Evolutionary conservation across 1,284 basidiomycete species (phyloP), one percentile per base, ranked within the genome.

Genomic region (Boletellus deceptivus): DNA sequence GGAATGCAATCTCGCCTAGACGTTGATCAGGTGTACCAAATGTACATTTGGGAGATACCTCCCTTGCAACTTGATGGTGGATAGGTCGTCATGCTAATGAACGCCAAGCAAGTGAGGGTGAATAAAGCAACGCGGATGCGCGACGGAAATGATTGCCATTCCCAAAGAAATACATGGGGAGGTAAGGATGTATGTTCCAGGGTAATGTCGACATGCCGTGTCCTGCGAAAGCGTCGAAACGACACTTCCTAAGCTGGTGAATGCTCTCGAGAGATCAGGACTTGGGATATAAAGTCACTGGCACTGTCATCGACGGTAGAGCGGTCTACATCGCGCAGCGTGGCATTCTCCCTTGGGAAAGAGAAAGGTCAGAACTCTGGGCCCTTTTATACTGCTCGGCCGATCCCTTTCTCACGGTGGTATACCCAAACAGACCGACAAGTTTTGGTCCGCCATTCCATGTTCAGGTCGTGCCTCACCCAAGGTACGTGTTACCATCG

Each of bases 201-300:
- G 53, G 53, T 70, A 52, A 67, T 73, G 70, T 77, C 75, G 73
- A 75, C 74, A 74, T 77, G 75, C 73, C 74, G 72, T 64, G 62
- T 71, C 70, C 73, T 75, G 38, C 54, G 60, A 63, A 59, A 60
- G 24, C 63, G 75, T 72, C 72, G 64, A 75, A 61, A 73, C 74
- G 73, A 75, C 75, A 77, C 75, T 76, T 76, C 74, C 74, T 76
- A 77, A 53, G 67, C 75, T 75, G 75, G 66, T 64, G 47, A 16
- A 59, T 64, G 31, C 44, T 76, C 73, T 76, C 50, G 72, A 69
- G 72, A 76, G 73, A 69, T 59, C 62, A 74, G 75, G 72, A 74
- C 69, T 65, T 64, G 55, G 51, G 16, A 46, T 50, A 45, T 55
- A 55, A 63, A 69, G 69, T 75, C 73, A 72, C 75, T 76, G 74